Base-by-base conservation (phyloP, 2,329 filamentous ascomycete species). In the Aspergillus brunneoviolaceus region DNA sequence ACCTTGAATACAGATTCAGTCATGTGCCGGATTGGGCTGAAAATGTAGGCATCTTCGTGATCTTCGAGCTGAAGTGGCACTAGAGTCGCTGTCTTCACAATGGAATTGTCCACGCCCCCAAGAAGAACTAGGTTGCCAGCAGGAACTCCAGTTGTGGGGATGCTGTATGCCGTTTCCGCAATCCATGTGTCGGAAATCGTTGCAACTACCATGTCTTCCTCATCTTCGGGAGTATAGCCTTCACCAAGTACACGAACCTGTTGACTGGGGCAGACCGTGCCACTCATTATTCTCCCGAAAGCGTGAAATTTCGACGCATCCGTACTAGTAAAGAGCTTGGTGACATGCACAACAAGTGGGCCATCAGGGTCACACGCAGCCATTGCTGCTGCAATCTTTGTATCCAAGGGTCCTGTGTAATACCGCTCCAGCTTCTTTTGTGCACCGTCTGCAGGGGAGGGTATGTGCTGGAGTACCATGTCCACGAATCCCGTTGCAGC, bases 1-100 rank as follows among this genome's bases (percentile, higher is more conserved):
- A 99, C 90, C 80, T 99, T 99, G 77, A 99, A 90, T 1, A 99
- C 93, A 0, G 94, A 97, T 74, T 99, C 92, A 33, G 95, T 98
- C 77, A 98, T 96, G 78, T 99, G 95, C 9, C 88, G 87, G 61
- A 99, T 85, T 0, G 95, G 94, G 65, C 88, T 89, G 84, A 99
- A 98, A 70, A 99, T 96, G 76, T 96, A 96, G 0, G 91, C 92
- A 63, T 96, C 92, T 75, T 98, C 94, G 51, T 95, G 87, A 55
- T 96, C 89, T 27, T 92, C 89, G 9, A 96, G 83, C 65, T 87
- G 89, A 45, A 87, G 86, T 1, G 92, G 87, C 31, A 99, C 87
- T 51, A 99, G 84, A 0, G 95, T 99, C 9, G 95, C 95, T 2
- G 92, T 94, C 78, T 99, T 99, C 78, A 98, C 92, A 69, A 99